phyloP scores from a whole-genome alignment of 257 asterid species.

The Petrea volubilis region DNA sequence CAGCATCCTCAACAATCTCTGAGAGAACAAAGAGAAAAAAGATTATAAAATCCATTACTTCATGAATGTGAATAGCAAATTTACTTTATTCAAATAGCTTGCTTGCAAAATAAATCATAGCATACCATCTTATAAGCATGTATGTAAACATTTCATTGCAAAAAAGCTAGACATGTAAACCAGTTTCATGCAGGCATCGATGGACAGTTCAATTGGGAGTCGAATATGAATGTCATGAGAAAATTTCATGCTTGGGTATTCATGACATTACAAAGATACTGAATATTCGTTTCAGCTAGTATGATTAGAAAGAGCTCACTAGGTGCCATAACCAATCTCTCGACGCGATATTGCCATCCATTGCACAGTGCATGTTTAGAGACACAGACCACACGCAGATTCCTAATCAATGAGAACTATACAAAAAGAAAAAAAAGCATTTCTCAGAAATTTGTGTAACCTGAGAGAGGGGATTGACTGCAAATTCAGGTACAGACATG shows the following conservation, averaged over 20 bases:
- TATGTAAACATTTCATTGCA: neutral
- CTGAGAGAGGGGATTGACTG: constrained; percentile 64
- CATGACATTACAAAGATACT: neutral
- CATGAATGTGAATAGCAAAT: neutral
- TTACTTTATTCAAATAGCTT: neutral
- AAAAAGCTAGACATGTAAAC: neutral
- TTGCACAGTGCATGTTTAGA: neutral
- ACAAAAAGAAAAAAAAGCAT: neutral
- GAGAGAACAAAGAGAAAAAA: neutral
- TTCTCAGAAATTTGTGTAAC: constrained; percentile 15
- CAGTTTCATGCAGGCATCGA: neutral
- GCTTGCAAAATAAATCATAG: neutral
- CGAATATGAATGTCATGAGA: neutral
- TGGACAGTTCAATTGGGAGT: neutral
- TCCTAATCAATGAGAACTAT: neutral
- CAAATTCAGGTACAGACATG: constrained; percentile 62
- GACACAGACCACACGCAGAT: neutral
- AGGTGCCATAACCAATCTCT: neutral
- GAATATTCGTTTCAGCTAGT: neutral
- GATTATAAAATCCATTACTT: neutral
- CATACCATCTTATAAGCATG: neutral
- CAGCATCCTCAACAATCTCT: constrained; percentile 87
- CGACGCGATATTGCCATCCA: neutral
- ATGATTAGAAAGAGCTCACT: neutral
- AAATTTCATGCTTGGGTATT: no score